phyloP scores from a whole-genome alignment of 805 yeast genomes.

The Debaryomyces prosopidis region DNA sequence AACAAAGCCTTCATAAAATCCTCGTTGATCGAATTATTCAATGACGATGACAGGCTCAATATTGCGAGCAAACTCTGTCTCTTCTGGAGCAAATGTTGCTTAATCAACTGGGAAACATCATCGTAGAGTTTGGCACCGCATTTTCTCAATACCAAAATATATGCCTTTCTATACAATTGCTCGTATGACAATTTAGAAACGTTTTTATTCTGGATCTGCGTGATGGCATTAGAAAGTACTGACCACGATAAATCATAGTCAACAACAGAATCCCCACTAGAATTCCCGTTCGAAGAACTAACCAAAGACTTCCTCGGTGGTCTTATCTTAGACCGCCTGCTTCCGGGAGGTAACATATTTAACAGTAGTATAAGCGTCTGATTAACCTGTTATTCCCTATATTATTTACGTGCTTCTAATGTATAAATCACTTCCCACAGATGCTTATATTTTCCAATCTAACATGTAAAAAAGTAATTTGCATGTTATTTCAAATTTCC shows the following conservation, averaged over 20 bases:
- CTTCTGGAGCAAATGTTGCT: slow-evolving; percentile 40
- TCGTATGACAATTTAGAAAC: slow-evolving; percentile 79
- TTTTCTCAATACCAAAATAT: slow-evolving; percentile 70
- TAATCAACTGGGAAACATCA: slow-evolving; percentile 52
- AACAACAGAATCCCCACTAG: slow-evolving; percentile 29
- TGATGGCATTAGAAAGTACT: slow-evolving; percentile 63
- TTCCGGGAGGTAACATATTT: slow-evolving; percentile 33
- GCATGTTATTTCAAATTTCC: slow-evolving; percentile 2
- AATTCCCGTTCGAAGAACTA: slow-evolving; percentile 17
- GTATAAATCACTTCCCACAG: background rate
- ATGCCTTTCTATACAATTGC: slow-evolving; percentile 76
- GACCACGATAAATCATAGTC: slow-evolving; percentile 72
- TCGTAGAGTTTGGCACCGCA: slow-evolving; percentile 66
- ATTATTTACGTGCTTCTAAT: background rate
- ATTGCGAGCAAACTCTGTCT: slow-evolving; percentile 18
- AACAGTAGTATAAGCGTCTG: background rate
- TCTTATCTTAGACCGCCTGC: slow-evolving; percentile 57
- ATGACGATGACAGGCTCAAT: slow-evolving; percentile 11
- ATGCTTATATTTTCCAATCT: background rate
- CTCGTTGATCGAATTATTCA: slow-evolving; percentile 19
- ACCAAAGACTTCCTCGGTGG: slow-evolving; percentile 56
- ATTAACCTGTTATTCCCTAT: too few species aligned
- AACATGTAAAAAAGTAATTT: slow-evolving; percentile 3
- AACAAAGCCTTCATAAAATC: slow-evolving; percentile 38
- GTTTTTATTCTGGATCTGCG: slow-evolving; percentile 68